Percentiles rank a stretch among this genome's conserved stretches.
phyloP scores from a whole-genome alignment of 2,329 filamentous ascomycete species.

The Teratosphaeria destructans region DNA sequence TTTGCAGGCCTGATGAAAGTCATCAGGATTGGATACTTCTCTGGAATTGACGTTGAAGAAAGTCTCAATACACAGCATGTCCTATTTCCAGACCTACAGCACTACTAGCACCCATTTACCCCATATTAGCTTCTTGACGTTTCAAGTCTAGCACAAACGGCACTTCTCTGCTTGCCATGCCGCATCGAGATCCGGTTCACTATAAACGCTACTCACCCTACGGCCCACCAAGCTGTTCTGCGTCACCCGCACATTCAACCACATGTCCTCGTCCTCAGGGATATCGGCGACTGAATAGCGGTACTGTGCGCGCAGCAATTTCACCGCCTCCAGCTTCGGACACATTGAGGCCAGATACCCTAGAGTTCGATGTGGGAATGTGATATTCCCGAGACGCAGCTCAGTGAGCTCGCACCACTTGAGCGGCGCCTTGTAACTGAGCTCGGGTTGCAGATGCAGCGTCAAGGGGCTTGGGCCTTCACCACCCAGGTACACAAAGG shows the following conservation, averaged over 20 bases:
- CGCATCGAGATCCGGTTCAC: not conserved
- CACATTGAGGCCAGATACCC: not conserved
- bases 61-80: no score
- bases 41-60: no score
- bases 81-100: no score
- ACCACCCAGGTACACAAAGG: constrained; percentile 22
- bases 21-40: no score
- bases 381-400: constrained; percentile 17
- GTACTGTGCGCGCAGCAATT: constrained; percentile 7
- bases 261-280: constrained; percentile 3
- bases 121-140: no score
- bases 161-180: not conserved
- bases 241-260: constrained; percentile 9
- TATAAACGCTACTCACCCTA: constrained; percentile 5
- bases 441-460: constrained; percentile 11
- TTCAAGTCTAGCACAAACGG: not conserved
- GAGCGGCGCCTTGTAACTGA: constrained; percentile 8
- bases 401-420: constrained; percentile 14
- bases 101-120: no score
- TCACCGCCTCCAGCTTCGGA: constrained; percentile 6
- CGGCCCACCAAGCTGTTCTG: not conserved
- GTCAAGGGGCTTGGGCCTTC: constrained; percentile 21
- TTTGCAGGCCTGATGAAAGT: no score
- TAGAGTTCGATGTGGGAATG: constrained; percentile 7
- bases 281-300: not conserved